A percentile compares a stretch with the other conserved stretches of the same genome.
Conservation (phyloP, 2,329 filamentous ascomycete species). For the Cytospora chrysosperma region DNA sequence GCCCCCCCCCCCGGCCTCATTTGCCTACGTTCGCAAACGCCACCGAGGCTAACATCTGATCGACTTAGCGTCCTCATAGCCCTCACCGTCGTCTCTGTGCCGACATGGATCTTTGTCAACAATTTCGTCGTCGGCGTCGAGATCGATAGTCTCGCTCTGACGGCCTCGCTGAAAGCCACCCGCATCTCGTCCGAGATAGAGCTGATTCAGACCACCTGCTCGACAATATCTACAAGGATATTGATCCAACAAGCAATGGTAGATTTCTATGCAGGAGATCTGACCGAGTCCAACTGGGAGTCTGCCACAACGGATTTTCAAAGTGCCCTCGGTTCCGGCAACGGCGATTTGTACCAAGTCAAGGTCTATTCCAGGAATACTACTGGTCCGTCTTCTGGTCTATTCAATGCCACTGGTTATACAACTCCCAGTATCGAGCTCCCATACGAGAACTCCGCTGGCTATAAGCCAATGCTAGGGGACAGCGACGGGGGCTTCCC, state of each 20-base stretch:
- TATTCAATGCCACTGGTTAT: constrained; percentile 63
- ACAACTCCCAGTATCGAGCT: constrained; percentile 54
- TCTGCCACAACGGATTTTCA: constrained; percentile 62
- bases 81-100: constrained; percentile 75
- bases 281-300: constrained; percentile 58
- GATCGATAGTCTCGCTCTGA: constrained; percentile 66
- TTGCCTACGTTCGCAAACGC: background rate
- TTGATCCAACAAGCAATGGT: constrained; percentile 55
- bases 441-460: constrained; percentile 60
- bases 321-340: constrained; percentile 65
- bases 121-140: constrained; percentile 52
- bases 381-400: constrained; percentile 53
- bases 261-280: constrained; percentile 56
- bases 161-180: constrained; percentile 82
- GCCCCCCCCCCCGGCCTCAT: background rate
- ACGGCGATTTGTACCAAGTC: constrained; percentile 62
- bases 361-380: constrained; percentile 69
- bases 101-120: constrained; percentile 64
- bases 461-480: constrained; percentile 59
- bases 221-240: constrained; percentile 67
- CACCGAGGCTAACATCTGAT: background rate
- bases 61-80: constrained; percentile 61
- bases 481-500: constrained; percentile 68
- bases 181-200: constrained; percentile 77
- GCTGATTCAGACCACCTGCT: constrained; percentile 72